Conservation (phyloP, 2,329 filamentous ascomycete genomes). For the Rutstroemia sp. region DNA sequence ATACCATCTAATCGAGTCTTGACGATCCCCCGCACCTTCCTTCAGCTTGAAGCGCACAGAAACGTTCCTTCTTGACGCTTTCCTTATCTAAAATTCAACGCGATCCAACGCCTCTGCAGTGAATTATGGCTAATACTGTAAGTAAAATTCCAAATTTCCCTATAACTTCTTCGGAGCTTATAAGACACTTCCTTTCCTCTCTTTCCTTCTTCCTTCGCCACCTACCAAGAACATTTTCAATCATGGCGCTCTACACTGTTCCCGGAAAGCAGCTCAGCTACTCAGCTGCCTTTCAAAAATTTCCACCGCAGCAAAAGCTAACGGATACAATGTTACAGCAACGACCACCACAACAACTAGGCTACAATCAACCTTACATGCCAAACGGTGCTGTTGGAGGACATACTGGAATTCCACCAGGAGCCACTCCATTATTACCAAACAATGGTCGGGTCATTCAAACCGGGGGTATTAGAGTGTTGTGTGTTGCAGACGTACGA, state of each 20-base stretch:
- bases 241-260: background rate
- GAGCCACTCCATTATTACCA: constrained; percentile 57
- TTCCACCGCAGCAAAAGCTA: constrained; percentile 13
- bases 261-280: background rate
- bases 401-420: constrained; percentile 43
- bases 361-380: constrained; percentile 40
- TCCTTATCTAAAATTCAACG: constrained; percentile 4
- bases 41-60: background rate
- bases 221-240: background rate
- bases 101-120: background rate
- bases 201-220: background rate
- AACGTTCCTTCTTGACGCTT: constrained; percentile 1
- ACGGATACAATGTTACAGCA: constrained; percentile 23
- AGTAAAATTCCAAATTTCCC: background rate
- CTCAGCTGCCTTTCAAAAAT: background rate
- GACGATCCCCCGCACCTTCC: background rate
- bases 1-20: background rate
- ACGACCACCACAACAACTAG: constrained; percentile 29
- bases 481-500: constrained; percentile 67
- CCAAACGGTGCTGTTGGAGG: constrained; percentile 50
- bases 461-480: constrained; percentile 56
- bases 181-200: background rate
- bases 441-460: constrained; percentile 62
- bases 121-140: constrained; percentile 11
- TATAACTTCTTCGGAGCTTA: background rate